Conservation (phyloP, 768 basidiomycete genomes). For the Russula vinacea region DNA sequence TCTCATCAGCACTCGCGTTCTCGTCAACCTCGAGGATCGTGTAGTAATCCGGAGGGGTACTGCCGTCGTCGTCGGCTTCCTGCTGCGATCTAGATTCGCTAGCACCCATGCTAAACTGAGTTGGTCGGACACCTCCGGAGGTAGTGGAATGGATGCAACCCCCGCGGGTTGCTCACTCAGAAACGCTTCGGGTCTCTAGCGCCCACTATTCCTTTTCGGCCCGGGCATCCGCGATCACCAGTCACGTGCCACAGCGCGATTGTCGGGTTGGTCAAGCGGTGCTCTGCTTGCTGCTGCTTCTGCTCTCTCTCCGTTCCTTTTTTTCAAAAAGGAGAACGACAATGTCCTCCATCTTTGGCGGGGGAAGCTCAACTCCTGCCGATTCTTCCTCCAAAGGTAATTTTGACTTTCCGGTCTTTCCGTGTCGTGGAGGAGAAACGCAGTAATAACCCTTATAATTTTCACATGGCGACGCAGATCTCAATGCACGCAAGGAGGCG, state of each 20-base stretch:
- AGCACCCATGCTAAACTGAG: constrained; percentile 55
- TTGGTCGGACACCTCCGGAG: constrained; percentile 7
- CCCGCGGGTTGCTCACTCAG: constrained; percentile 6
- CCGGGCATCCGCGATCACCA: not conserved
- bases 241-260: constrained; percentile 1
- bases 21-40: constrained; percentile 77
- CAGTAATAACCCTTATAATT: not conserved
- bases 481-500: constrained; percentile 41
- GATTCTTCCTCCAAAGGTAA: constrained; percentile 25
- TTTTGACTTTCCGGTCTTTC: not conserved
- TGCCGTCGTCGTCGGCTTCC: constrained; percentile 31
- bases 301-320: not conserved
- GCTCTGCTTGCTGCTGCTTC: too few relatives aligned
- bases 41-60: constrained; percentile 60
- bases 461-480: constrained; percentile 35
- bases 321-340: not conserved
- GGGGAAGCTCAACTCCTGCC: constrained; percentile 21
- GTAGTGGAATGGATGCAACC: not conserved
- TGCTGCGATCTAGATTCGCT: constrained; percentile 53
- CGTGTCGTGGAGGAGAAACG: too few relatives aligned
- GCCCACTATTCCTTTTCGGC: too few relatives aligned
- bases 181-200: too few relatives aligned
- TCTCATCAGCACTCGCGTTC: constrained; percentile 80
- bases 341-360: constrained; percentile 33
- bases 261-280: not conserved